Evolutionary conservation across 1,284 basidiomycete genomes (phyloP), one percentile per base, ranked within the genome.

Genomic region (Naganishia albida): DNA sequence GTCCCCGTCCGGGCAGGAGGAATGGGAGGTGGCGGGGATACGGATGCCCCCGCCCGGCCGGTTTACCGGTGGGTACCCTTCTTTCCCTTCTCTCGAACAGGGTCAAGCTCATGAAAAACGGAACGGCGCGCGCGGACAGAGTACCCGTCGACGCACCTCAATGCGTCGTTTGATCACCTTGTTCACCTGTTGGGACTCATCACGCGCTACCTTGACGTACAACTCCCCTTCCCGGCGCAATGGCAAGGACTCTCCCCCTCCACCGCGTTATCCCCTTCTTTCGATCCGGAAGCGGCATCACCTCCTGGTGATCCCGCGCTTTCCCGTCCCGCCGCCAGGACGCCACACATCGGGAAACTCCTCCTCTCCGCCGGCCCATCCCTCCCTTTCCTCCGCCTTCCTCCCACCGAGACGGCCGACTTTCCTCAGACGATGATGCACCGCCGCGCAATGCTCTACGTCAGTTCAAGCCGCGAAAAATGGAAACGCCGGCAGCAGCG

Each of bases 401-500:
- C 38, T 15, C 7, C 40, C 39, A 16, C 25, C 26, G 40, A 34
- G 18, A 28, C 39, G 16, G 25, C 12, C 40, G 1, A 16, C 10
- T 25, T 30, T 25, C 28, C 54, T 1, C 23, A 10, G 7, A 10
- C 54, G 7, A 56, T 8, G 13, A n/a, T 54, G 34, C 60, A 49
- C 18, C 60, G 60, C n/a, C 46, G 57, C 8, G 49, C 64, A 10
- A 20, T 60, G 12, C 49, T 66, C n/a, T 62, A 66, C 44, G 65
- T 66, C 40, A 50, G 44, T 10, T 62, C 65, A 12, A 62, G 59
- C 30, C 59, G 65, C 8, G 59, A 66, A 20, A 66, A 57, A 26
- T 66, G 65, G 65, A 66, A 66, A 55, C 43, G 53, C 8, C 56
- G 57, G n/a, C 64, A 65, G 34, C 50, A 43, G 30, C 23, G 43